Base-by-base conservation (phyloP, 1,284 basidiomycete genomes). In the Moniliophthora roreri region DNA sequence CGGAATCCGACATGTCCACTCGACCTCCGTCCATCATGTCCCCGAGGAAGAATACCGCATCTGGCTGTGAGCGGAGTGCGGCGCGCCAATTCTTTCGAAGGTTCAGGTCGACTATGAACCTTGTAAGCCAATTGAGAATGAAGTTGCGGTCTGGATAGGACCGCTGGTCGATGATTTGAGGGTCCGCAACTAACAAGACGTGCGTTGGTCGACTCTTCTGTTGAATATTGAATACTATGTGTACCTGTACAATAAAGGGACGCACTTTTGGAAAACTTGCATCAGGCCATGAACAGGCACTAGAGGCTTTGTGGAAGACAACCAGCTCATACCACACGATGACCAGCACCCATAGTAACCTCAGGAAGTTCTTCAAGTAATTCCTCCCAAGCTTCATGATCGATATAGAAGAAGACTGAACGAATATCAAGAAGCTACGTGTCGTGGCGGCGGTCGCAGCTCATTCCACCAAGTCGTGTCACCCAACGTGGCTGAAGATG, bases 11-110 rank as follows among this genome's bases (percentile, higher is more conserved):
- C 70, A 84, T 85, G 36, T 77, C 70, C 46, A 81, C 77, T 35
- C 91, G 77, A 2, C 91, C 90, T 56, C 82, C 84, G 62, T 95
- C 90, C 76, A 95, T 83, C 82, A 94, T 89, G 67, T 96, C 94
- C 11, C 94, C 94, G 2, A 95, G 75, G 60, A 95, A 91, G 1
- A 96, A 71, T 7, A 95, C 81, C 2, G 74, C 78, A 66, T 95
- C 81, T 10, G 93, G 91, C 37, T 69, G 70, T 42, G 84, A 80
- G 16, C 79, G 68, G 13, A 81, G 70, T 1, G 83, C 84, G 8
- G 82, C 83, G 48, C 78, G 78, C 93, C 93, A 96, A 62, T 81
- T 87, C 70, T 93, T 95, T 50, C 89, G 80, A 58, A 95, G 70
- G 64, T 92, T 91, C 56, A 91, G 70, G 71, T 92, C 84, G 58